phyloP scores from a whole-genome alignment of 2,329 filamentous ascomycete genomes.

The Aspergillus novofumigatus region DNA sequence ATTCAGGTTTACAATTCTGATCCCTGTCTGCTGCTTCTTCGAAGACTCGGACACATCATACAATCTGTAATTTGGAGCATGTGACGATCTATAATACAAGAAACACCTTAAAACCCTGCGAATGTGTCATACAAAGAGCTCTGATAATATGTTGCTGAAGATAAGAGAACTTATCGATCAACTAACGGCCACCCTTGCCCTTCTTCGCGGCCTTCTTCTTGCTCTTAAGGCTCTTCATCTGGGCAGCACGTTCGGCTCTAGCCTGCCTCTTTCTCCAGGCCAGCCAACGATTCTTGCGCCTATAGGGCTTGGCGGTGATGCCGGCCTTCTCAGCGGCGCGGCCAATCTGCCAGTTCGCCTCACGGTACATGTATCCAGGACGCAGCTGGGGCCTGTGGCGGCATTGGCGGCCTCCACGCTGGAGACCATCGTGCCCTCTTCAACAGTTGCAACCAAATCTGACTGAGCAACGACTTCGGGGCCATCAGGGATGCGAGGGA shows the following conservation, averaged over 20 bases:
- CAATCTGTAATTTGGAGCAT: constrained; percentile 4
- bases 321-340: constrained; percentile 58
- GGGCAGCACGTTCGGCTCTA: constrained; percentile 48
- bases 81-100: constrained; percentile 32
- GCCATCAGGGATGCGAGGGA: constrained; percentile 28
- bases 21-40: background rate
- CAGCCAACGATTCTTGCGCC: constrained; percentile 57
- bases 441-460: constrained; percentile 21
- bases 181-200: constrained; percentile 26
- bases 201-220: constrained; percentile 42
- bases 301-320: constrained; percentile 53
- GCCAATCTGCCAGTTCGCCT: constrained; percentile 66
- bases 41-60: background rate
- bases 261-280: constrained; percentile 60
- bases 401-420: constrained; percentile 22
- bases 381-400: constrained; percentile 37
- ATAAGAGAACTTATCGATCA: constrained; percentile 18
- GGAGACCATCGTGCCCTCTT: constrained; percentile 22
- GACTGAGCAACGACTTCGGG: constrained; percentile 17
- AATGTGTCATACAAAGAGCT: background rate
- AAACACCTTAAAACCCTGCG: constrained; percentile 21
- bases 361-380: constrained; percentile 60
- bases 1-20: background rate
- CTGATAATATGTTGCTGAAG: background rate
- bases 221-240: constrained; percentile 52